A percentile compares a stretch with the other conserved stretches of the same genome.
Evolutionary conservation across 179 eudicot species (phyloP).

Genomic region (Spinacia oleracea): DNA sequence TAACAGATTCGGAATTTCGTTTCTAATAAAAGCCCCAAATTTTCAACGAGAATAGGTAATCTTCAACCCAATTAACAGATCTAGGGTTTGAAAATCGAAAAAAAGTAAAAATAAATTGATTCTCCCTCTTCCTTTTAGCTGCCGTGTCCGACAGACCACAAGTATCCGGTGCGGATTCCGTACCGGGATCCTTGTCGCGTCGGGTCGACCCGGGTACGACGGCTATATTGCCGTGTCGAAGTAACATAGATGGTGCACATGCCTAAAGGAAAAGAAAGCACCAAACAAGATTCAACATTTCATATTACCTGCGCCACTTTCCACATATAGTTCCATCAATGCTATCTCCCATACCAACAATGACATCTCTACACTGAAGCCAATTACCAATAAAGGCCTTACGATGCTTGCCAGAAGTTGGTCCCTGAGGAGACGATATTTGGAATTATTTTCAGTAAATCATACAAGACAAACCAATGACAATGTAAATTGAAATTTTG

Average conservation of each 20-base stretch:
- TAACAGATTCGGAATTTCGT: too few species aligned
- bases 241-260: too few species aligned
- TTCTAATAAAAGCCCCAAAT: too few species aligned
- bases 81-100: too few species aligned
- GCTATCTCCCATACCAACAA: conserved; percentile 52
- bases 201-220: too few species aligned
- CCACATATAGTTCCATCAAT: conserved; percentile 80
- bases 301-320: conserved; percentile 94
- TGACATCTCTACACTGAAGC: conserved; percentile 82
- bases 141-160: too few species aligned
- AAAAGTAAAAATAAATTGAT: background rate
- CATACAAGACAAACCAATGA: conserved; percentile 7
- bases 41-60: too few species aligned
- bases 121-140: too few species aligned
- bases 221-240: too few species aligned
- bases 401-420: conserved; percentile 36
- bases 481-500: background rate
- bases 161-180: too few species aligned
- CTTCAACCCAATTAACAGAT: too few species aligned
- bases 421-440: conserved; percentile 35
- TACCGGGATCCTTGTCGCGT: too few species aligned
- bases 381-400: conserved; percentile 76
- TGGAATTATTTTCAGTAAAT: conserved; percentile 11
- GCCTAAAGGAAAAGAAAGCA: background rate
- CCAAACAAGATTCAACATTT: conserved; percentile 6